phyloP scores from a whole-genome alignment of 78 protist genomes.

The Speleostelium caveatum region DNA sequence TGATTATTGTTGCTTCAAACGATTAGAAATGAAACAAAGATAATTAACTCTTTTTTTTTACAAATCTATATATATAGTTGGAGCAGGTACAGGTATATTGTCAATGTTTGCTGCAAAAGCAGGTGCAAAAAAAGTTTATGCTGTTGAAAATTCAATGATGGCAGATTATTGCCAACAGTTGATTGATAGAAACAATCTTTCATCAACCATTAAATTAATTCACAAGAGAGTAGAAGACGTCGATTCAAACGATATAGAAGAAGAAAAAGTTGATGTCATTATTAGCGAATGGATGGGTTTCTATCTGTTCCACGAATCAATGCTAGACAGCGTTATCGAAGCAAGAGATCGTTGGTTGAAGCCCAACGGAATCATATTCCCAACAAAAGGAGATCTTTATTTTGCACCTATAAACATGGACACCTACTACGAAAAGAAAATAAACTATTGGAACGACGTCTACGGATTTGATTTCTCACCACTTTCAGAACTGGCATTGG shows the following conservation, averaged over 20 bases:
- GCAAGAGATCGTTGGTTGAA: conserved; percentile 87
- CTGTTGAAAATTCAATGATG: conserved; percentile 73
- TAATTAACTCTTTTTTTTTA: not conserved
- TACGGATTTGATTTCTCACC: conserved; percentile 80
- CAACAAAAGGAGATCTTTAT: conserved; percentile 46
- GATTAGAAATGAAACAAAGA: not conserved
- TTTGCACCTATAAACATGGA: conserved; percentile 61
- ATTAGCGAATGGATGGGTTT: conserved; percentile 96
- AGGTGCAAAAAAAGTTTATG: conserved; percentile 80
- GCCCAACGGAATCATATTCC: conserved; percentile 79
- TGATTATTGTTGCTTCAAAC: not conserved
- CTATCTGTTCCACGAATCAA: conserved; percentile 87
- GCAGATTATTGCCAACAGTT: conserved; percentile 13
- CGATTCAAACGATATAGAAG: conserved; percentile 18
- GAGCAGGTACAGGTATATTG: conserved; percentile 85
- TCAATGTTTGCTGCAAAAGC: conserved; percentile 81
- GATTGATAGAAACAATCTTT: conserved; percentile 9
- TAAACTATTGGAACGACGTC: conserved; percentile 70
- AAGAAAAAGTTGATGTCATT: conserved; percentile 86
- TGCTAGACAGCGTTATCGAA: conserved; percentile 84
- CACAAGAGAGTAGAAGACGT: conserved; percentile 65
- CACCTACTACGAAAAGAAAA: conserved; percentile 12
- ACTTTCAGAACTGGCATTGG: conserved; percentile 20
- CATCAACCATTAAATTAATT: conserved; percentile 23
- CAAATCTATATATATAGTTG: conserved; percentile 25